Evolutionary conservation across 768 basidiomycete species (phyloP), one percentile per base, ranked within the genome.

Genomic region (Termitomyces sp.): DNA sequence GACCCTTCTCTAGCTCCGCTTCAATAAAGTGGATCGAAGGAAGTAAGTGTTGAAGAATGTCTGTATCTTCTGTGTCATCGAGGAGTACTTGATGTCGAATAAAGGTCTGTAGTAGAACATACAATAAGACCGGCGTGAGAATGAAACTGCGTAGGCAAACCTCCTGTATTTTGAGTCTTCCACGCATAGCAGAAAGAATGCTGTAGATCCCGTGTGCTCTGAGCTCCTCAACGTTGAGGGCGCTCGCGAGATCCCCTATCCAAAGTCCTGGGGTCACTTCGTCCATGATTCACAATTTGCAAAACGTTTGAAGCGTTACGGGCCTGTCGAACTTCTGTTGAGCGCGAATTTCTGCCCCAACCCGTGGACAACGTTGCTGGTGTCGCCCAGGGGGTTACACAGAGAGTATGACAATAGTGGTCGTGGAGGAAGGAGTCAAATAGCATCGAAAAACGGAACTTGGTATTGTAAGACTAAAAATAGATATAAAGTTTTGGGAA

Each of bases 11-110:
- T 3, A 94, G 71, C 63, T 94, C 89, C 13, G 81, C 79, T 60
- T 90, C 79, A 46, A 97, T 94, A 73, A 94, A 94, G 5, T 86
- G 82, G 55, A 94, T 91, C 3, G 87, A 83, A 1, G 88, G 83
- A 12, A 92, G 73, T 59, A 97, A 77, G 64, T 94, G 90, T 4
- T 81, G 77, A 22, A 96, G 78, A 26, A 94, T 79, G 67, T 97
- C 93, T 36, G 83, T 84, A 50, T 88, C 86, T 46, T 83, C 79
- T 9, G 82, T 82, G 59, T 93, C 87, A 64, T 92, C 88, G 43
- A 94, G 77, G 49, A 83, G 79, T 59, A 96, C 86, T 65, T 94
- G 90, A 65, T 85, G 85, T 32, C 82, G 83, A 56, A 86, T 81
- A 70, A 95, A 90, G 7, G 87, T 87, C 94, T 96, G 58, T 16